Percentiles rank a stretch among this genome's conserved stretches.
phyloP scores from a whole-genome alignment of 1,284 basidiomycete species.

The Ustilago tritici region DNA sequence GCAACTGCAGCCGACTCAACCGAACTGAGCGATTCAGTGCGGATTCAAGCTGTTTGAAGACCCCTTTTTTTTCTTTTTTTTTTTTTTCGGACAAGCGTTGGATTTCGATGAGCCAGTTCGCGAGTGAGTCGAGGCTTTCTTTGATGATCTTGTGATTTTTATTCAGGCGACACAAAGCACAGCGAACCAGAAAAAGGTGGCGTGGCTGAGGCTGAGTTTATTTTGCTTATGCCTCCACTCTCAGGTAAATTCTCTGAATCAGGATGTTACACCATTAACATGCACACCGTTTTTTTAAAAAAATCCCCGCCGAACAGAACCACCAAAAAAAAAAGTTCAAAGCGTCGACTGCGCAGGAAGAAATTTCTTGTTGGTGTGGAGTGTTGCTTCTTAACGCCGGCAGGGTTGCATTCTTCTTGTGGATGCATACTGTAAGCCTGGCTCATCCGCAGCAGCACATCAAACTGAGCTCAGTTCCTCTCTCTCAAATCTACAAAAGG shows the following conservation, averaged over 20 bases:
- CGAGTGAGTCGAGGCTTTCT: neutral
- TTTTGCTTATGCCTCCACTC: slow-evolving; percentile 35
- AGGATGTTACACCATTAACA: neutral
- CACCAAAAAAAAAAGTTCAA: slow-evolving; percentile 1
- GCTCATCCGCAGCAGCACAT: neutral
- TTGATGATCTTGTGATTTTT: slow-evolving; percentile 4
- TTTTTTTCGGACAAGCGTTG: neutral
- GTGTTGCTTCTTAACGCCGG: slow-evolving; percentile 17
- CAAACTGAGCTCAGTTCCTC: neutral
- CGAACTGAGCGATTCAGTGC: neutral
- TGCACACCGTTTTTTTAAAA: neutral
- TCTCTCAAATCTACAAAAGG: neutral
- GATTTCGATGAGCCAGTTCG: slow-evolving; percentile 10
- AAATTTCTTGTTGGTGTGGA: slow-evolving; percentile 18
- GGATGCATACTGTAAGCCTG: slow-evolving; percentile 12
- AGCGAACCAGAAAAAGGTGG: neutral
- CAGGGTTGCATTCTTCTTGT: neutral
- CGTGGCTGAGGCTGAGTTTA: slow-evolving; percentile 9
- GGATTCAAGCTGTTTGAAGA: too few relatives aligned
- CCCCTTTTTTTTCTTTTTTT: neutral
- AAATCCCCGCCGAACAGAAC: neutral
- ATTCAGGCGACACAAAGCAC: slow-evolving; percentile 4
- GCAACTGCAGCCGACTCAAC: neutral
- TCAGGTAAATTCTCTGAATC: neutral
- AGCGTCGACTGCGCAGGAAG: slow-evolving; percentile 6